phyloP scores from a whole-genome alignment of 1,139 yeast species.

The Blastobotrys petasosporus region DNA sequence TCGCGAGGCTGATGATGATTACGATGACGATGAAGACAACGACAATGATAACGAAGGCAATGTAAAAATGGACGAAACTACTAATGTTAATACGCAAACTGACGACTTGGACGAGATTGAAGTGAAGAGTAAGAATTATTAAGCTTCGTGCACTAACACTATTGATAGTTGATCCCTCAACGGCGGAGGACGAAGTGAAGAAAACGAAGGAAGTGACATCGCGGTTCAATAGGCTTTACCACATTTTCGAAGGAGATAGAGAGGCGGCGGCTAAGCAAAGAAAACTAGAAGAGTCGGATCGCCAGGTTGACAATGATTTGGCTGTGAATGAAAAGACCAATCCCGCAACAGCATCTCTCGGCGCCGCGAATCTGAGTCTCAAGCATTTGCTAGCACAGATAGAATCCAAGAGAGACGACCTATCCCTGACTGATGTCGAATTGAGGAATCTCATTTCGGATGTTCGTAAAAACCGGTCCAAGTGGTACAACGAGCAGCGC shows the following conservation, averaged over 20 bases:
- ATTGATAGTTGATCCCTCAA: background rate
- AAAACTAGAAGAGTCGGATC: slow-evolving; percentile 74
- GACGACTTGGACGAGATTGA: slow-evolving; percentile 4
- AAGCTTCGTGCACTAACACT: background rate
- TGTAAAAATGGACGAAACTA: slow-evolving; percentile 3
- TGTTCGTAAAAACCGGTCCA: slow-evolving; percentile 88
- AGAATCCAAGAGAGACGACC: slow-evolving; percentile 68
- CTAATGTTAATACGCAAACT: slow-evolving; percentile 12
- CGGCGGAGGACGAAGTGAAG: slow-evolving; percentile 15
- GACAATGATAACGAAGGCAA: slow-evolving; percentile 14
- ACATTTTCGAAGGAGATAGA: slow-evolving; percentile 75
- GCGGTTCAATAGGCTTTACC: slow-evolving; percentile 49
- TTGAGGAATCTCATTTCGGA: slow-evolving; percentile 81
- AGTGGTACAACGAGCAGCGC: slow-evolving; percentile 93
- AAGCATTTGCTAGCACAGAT: slow-evolving; percentile 75
- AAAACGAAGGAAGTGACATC: slow-evolving; percentile 28
- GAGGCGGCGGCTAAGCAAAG: slow-evolving; percentile 73
- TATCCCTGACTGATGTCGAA: slow-evolving; percentile 77
- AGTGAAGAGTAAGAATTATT: background rate
- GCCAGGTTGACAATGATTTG: slow-evolving; percentile 48
- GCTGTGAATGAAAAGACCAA: slow-evolving; percentile 8
- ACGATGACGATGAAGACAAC: slow-evolving; percentile 28
- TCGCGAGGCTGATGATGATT: slow-evolving; percentile 27
- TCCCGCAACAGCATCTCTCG: slow-evolving; percentile 45
- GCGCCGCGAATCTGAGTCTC: slow-evolving; percentile 76